Base-by-base conservation (phyloP, 2,329 filamentous ascomycete species). In the Ilyonectria sp. region DNA sequence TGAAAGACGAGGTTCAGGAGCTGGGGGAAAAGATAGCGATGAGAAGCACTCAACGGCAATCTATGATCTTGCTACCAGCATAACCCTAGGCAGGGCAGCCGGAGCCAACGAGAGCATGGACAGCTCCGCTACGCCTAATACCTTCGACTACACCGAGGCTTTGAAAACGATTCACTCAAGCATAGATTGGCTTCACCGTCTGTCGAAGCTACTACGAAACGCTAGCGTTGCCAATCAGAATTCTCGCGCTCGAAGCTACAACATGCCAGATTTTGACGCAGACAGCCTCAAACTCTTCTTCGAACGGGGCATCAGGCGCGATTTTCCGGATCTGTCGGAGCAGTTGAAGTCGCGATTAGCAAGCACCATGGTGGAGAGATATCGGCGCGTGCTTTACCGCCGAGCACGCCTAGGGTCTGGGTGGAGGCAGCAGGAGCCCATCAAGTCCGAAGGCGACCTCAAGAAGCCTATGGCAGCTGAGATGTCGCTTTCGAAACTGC, bases 341-440 rank as follows among this genome's bases (percentile, higher is more conserved):
- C 19, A 21, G 46, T 21, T 49, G 46, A 49, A 49, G 46, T 19
- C 46, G 19, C 46, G 46, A 23, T 4, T 49, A 6, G 46, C 46
- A 49, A 49, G 46, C 46, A 49, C 46, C 6, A 49, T 49, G 19
- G 46, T 49, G 46, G 46, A 49, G 19, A 49, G 46, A 49, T 23
- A 49, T 23, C 46, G 46, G 6, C 46, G 46, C 17, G 19, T 49
- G 4, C 46, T 49, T 23, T 49, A 49, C 46, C 46, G 46, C 46
- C 46, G 19, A n/a, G 46, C 46, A 23, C 46, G 17, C 11, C 46
- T 49, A n/a, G 21, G 17, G 21, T 49, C 46, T 49, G 46, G 46
- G 17, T 23, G 15, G 46, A 23, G 19, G 46, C 46, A 49, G 19
- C 46, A 49, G 46, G n/a, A 49, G 46, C 6, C 46, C 46, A 23